These are phyloP conservation scores for Mortierella sp. DNA, from an alignment of 371 early-diverging fungal species.

Conservation along the genomic window DNA sequence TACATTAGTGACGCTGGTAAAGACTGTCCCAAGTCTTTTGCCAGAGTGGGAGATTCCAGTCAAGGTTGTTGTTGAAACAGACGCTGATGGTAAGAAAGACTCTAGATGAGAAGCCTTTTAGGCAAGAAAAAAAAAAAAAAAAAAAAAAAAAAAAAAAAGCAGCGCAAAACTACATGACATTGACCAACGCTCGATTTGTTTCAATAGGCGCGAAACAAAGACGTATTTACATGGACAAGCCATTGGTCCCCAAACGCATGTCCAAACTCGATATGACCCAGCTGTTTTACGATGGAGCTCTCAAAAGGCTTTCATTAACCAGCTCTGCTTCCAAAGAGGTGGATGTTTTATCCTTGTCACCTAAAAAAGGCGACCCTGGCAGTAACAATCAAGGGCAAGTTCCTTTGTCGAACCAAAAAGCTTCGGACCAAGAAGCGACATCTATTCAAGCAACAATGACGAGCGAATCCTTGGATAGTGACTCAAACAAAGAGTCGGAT, in stretches of 20 bases:
- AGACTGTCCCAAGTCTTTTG: slow-evolving; percentile 28
- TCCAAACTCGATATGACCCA: slow-evolving; percentile 39
- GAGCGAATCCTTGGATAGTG: too few species aligned
- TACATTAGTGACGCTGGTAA: slow-evolving; percentile 30
- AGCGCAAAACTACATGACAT: too few species aligned
- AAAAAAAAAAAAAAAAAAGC: background rate
- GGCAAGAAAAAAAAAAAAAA: background rate
- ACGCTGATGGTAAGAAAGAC: slow-evolving; percentile 29
- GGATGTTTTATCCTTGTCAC: background rate
- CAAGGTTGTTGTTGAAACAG: slow-evolving; percentile 34
- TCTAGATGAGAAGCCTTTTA: too few species aligned
- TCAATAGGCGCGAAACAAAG: slow-evolving; percentile 31
- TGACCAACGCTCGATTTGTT: background rate
- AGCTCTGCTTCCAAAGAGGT: slow-evolving; percentile 27
- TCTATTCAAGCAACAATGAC: too few species aligned
- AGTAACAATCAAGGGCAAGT: too few species aligned
- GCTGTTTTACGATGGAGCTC: slow-evolving; percentile 41
- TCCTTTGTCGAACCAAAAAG: too few species aligned
- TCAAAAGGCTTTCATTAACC: slow-evolving; percentile 32
- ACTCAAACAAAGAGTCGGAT: too few species aligned
- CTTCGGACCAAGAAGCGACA: too few species aligned
- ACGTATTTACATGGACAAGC: slow-evolving; percentile 47
- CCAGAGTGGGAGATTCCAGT: slow-evolving; percentile 52
- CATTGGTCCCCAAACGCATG: slow-evolving; percentile 42
- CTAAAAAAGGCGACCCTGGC: too few species aligned